Evolutionary conservation across 2,329 filamentous ascomycete genomes (phyloP).

Genomic region (Trematosphaeria pertusa): DNA sequence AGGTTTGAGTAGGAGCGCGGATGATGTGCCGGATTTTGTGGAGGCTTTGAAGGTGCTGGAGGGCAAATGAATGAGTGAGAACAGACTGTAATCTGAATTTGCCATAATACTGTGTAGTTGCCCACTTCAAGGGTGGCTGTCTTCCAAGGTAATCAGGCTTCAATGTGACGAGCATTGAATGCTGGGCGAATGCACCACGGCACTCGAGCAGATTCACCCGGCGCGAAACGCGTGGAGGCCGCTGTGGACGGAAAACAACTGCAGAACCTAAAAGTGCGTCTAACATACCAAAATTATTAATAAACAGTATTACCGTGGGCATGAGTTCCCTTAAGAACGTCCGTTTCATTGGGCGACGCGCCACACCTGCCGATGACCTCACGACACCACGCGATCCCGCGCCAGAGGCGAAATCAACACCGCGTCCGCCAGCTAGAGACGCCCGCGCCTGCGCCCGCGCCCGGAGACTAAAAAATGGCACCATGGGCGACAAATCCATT

Average conservation of each 20-base stretch:
- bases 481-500: slow-evolving; percentile 28
- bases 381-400: slow-evolving; percentile 18
- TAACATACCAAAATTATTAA: too few relatives aligned
- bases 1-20: slow-evolving; percentile 55
- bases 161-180: too few relatives aligned
- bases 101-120: too few relatives aligned
- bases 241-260: too few relatives aligned
- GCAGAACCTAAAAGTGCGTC: too few relatives aligned
- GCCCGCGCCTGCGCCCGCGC: background rate
- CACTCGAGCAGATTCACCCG: too few relatives aligned
- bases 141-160: too few relatives aligned
- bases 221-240: too few relatives aligned
- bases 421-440: slow-evolving; percentile 6
- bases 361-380: slow-evolving; percentile 15
- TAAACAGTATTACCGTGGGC: too few relatives aligned
- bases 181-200: too few relatives aligned
- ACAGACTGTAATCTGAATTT: too few relatives aligned
- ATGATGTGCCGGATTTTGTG: slow-evolving; percentile 63
- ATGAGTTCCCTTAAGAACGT: background rate
- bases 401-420: slow-evolving; percentile 7
- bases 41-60: slow-evolving; percentile 49
- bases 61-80: background rate
- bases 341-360: background rate
- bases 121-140: too few relatives aligned
- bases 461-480: slow-evolving; percentile 24